Evolutionary conservation across 2,329 filamentous ascomycete species (phyloP), one percentile per base, ranked within the genome.

Genomic region (Anisogramma anomala): DNA sequence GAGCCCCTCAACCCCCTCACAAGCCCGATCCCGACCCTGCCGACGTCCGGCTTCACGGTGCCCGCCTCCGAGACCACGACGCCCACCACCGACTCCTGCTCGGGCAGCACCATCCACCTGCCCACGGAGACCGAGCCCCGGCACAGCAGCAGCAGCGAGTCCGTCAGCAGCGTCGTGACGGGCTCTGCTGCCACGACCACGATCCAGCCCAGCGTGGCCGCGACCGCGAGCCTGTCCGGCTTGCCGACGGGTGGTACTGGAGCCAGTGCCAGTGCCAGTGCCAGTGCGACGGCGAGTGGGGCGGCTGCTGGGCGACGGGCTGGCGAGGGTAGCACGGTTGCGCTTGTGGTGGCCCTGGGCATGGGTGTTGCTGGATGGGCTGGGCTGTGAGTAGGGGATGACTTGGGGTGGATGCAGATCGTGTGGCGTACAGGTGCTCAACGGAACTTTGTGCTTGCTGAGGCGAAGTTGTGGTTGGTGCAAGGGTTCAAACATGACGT

Each of bases 311-410:
- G 26, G 17, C 22, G 22, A 9, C 9, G 41, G 6, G 41, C 13
- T n/a, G n/a, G n/a, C 6, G 30, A 17, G 7, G 32, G 40, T 1
- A 39, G 33, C 6, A 44, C n/a, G 27, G 18, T 47, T 20, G 45
- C 45, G 14, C 32, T 47, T 36, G 45, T 41, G 23, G 28, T 44
- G 20, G 45, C 45, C 8, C 6, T 47, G 11, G 45, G 44, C 4
- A 36, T 36, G 36, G 45, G 41, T 4, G 13, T 47, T n/a, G 8
- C 41, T 9, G 45, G 45, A 4, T 44, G 31, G 30, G 22, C 44
- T 30, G 41, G 33, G 20, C 26, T 39, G 36, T 36, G 20, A 37
- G 6, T 8, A 15, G 7, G 10, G 19, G 33, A 1, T 5, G 13
- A n/a, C n/a, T 15, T 15, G 7, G 4, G 15, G 1, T 27, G 4